phyloP scores from a whole-genome alignment of 1,139 yeast species.

The Pichia sp. region DNA sequence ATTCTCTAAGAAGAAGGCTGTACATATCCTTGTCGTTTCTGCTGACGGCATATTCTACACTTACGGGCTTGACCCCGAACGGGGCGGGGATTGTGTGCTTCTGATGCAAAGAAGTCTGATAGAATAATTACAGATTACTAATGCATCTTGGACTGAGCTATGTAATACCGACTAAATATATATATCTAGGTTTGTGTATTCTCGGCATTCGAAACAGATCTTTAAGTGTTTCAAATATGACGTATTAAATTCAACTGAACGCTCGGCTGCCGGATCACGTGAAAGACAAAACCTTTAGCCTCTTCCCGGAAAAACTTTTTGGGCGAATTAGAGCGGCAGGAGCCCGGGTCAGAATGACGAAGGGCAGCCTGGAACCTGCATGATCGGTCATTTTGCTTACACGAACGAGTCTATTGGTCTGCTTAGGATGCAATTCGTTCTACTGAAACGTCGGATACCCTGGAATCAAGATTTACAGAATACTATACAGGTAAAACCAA shows the following conservation, averaged over 20 bases:
- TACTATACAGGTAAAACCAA: not conserved
- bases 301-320: not conserved
- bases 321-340: not conserved
- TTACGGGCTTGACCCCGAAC: constrained; percentile 78
- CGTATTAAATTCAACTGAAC: not conserved
- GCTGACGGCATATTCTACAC: constrained; percentile 84
- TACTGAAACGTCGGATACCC: no score
- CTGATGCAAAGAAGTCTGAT: constrained; percentile 47
- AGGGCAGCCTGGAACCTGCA: not conserved
- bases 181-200: no score
- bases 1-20: constrained; percentile 29
- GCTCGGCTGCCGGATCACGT: not conserved
- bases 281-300: not conserved
- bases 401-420: not conserved
- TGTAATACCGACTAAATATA: no score
- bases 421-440: not conserved
- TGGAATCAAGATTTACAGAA: not conserved
- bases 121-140: constrained; percentile 8
- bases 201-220: no score
- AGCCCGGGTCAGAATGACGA: not conserved
- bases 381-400: not conserved
- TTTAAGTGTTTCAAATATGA: no score
- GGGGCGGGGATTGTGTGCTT: constrained; percentile 91
- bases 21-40: constrained; percentile 76
- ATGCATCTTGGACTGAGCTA: no score